Evolutionary conservation across 148 eudicot species (phyloP).

Genomic region (Agrostemma githago): DNA sequence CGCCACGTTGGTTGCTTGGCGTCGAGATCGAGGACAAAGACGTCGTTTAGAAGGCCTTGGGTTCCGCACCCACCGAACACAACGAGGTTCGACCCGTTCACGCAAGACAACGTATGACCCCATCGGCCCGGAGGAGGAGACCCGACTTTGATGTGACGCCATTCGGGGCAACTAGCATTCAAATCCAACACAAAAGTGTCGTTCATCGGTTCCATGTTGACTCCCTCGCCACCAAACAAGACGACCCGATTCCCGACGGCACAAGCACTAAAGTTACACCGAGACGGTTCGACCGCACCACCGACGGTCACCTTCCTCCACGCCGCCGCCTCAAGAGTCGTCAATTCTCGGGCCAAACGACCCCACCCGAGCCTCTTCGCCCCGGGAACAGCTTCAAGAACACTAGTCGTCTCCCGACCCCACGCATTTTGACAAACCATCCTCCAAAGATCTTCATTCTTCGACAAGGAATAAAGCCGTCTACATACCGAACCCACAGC

Average conservation of each 20-base stretch:
- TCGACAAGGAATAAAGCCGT: constrained; percentile 62
- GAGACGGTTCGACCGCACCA: constrained; percentile 85
- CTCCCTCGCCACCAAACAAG: constrained; percentile 89
- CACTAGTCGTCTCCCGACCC: constrained; percentile 86
- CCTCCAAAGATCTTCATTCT: constrained; percentile 84
- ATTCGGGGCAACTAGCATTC: constrained; percentile 65
- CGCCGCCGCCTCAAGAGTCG: constrained; percentile 92
- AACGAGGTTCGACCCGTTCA: constrained; percentile 75
- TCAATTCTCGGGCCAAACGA: constrained; percentile 77
- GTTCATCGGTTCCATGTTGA: constrained; percentile 91
- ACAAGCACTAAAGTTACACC: constrained; percentile 96
- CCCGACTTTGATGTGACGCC: constrained; percentile 74
- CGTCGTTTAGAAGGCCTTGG: constrained; percentile 82
- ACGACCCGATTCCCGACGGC: constrained; percentile 94
- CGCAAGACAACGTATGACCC: constrained; percentile 88
- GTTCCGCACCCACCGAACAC: constrained; percentile 91
- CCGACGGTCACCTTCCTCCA: constrained; percentile 83
- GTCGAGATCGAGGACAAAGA: constrained; percentile 75
- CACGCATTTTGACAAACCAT: constrained; percentile 94
- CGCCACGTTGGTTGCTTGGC: constrained; percentile 92
- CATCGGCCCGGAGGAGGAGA: constrained; percentile 95
- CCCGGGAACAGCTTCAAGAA: constrained; percentile 83
- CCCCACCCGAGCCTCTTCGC: constrained; percentile 94
- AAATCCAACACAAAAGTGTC: constrained; percentile 89
- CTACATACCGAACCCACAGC: constrained; percentile 73